Conservation (phyloP, 352 stramenopile genomes). For the Globisporangium heterothallicum region DNA sequence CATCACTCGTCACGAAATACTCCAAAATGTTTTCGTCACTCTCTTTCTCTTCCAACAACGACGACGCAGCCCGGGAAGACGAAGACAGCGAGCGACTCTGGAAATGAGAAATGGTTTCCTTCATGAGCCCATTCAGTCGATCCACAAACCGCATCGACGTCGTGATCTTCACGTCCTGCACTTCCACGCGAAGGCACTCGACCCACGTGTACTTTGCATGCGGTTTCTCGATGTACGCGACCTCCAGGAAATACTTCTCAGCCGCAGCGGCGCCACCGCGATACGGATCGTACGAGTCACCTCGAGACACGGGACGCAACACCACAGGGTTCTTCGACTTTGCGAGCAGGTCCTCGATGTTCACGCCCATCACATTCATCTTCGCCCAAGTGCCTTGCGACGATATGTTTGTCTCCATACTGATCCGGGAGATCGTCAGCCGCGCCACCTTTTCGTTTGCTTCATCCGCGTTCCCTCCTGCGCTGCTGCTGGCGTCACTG, state of each 20-base stretch:
- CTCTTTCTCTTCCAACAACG: constrained; percentile 17
- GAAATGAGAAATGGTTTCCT: constrained; percentile 69
- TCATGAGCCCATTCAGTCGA: constrained; percentile 47
- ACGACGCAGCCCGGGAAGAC: constrained; percentile 30
- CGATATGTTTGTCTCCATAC: constrained; percentile 41
- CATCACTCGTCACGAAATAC: constrained; percentile 58
- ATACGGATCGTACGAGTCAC: constrained; percentile 13
- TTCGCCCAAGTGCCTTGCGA: constrained; percentile 42
- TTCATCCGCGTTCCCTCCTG: neutral
- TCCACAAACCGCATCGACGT: constrained; percentile 82
- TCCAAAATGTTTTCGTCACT: constrained; percentile 52
- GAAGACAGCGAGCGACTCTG: constrained; percentile 50
- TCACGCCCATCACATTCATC: constrained; percentile 67
- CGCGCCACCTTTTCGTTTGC: constrained; percentile 49
- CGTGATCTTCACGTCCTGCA: constrained; percentile 65
- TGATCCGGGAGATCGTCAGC: constrained; percentile 63
- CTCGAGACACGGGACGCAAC: constrained; percentile 40
- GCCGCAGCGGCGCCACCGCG: constrained; percentile 3
- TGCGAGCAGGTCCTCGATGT: constrained; percentile 64
- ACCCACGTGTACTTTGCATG: constrained; percentile 72
- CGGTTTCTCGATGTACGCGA: constrained; percentile 63
- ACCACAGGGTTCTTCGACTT: constrained; percentile 63
- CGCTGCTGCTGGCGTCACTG: neutral
- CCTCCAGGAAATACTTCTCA: constrained; percentile 57
- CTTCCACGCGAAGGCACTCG: constrained; percentile 46